Base-by-base conservation (phyloP, 768 basidiomycete genomes). In the Tulasnella sp. region DNA sequence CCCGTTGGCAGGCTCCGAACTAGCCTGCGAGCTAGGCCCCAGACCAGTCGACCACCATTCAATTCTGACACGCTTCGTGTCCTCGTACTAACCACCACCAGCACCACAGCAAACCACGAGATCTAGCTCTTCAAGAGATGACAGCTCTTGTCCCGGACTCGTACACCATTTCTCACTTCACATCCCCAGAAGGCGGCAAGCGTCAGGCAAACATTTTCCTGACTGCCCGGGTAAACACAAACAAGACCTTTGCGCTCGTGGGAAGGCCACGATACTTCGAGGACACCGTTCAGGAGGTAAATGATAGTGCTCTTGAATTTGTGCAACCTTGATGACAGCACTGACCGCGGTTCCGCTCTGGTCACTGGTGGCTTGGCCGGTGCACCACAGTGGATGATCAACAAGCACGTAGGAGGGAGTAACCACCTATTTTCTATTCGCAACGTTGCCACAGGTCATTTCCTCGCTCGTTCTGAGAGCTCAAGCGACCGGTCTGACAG, bases 101-200 rank as follows among this genome's bases (percentile, higher is more conserved):
- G 0, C 60, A n/a, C 22, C 31, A 14, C 60, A 28, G 24, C 60
- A 64, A 64, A 50, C 1, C 48, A 50, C 48, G 7, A 50, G 48
- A 50, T 64, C 60, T 3, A 2, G 5, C 12, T 64, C 28, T 20
- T 50, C 18, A 1, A 64, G 60, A n/a, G 24, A 64, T 64, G 60
- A 64, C 60, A 31, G 31, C 60, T 9, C 60, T 64, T 6, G 60
- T 64, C 24, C 60, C 60, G 6, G 60, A 64, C 24, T 64, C 60
- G 22, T 64, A 64, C 60, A 64, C 60, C n/a, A 64, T 64, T 31
- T 64, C 60, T 2, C 60, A 64, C 60, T 64, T 64, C n/a, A 64
- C 60, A 31, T 6, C 60, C 24, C n/a, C 60, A 4, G n/a, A 64
- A 16, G 60, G 8, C 14, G 60, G 60, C 12, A 18, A 12, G n/a